phyloP scores from a whole-genome alignment of 2,329 filamentous ascomycete genomes.

The Cordyceps tenuipes region DNA sequence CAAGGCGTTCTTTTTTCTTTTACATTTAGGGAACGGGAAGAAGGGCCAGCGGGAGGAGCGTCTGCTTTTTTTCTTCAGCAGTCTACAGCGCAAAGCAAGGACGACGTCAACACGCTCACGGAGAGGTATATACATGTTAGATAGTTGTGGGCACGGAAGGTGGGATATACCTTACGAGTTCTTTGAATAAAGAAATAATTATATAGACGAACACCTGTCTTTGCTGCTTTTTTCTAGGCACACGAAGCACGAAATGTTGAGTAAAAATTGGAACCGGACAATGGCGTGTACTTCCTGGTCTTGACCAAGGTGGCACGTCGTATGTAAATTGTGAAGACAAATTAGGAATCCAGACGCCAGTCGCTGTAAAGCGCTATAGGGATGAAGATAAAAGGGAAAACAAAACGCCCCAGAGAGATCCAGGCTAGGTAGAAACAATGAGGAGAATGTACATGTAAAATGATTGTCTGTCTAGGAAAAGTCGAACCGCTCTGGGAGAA shows the following conservation, averaged over 20 bases:
- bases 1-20: conserved; percentile 4
- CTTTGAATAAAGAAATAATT: conserved; percentile 3
- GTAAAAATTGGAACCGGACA: no score
- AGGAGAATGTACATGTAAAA: background rate
- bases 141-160: background rate
- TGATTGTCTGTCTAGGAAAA: conserved; percentile 26
- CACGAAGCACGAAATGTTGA: no score
- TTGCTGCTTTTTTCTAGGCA: background rate
- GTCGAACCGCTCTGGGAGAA: conserved; percentile 82
- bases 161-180: background rate
- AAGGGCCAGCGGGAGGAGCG: background rate
- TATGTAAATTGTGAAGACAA: background rate
- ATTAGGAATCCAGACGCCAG: background rate
- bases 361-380: background rate
- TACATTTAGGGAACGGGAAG: background rate
- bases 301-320: no score
- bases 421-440: background rate
- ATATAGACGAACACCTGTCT: background rate
- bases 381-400: background rate
- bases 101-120: background rate
- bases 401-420: background rate
- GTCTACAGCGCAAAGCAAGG: background rate
- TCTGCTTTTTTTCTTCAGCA: background rate
- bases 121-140: background rate
- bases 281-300: no score